Conservation (phyloP, 2,329 filamentous ascomycete species). For the Cladosporium sp. region DNA sequence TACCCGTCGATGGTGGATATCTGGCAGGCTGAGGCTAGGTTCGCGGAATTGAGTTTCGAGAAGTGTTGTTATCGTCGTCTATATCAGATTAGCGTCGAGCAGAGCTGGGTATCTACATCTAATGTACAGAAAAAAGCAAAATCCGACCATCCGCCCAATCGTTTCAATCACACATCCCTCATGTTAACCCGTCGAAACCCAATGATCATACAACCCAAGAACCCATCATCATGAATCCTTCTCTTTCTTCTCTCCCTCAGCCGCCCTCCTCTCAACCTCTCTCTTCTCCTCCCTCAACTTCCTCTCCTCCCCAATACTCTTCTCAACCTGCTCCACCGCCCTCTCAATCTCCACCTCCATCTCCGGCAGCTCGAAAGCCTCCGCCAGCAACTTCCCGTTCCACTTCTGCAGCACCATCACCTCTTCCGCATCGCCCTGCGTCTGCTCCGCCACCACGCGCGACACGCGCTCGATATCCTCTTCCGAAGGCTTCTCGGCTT, state of each 20-base stretch:
- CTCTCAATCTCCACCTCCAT: slow-evolving; percentile 58
- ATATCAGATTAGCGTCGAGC: not conserved
- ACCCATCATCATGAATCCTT: slow-evolving; percentile 1
- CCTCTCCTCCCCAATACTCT: slow-evolving; percentile 27
- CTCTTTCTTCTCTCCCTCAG: slow-evolving; percentile 1
- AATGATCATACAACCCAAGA: not conserved
- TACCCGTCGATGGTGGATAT: slow-evolving; percentile 27
- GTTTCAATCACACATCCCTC: not conserved
- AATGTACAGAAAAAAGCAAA: not conserved
- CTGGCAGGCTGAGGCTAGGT: not conserved
- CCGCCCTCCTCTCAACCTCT: not conserved
- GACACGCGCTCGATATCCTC: slow-evolving; percentile 45
- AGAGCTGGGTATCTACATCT: slow-evolving; percentile 16
- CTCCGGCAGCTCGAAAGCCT: slow-evolving; percentile 51
- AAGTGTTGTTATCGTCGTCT: not conserved
- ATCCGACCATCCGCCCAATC: not conserved
- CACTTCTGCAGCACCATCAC: slow-evolving; percentile 53
- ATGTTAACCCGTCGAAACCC: not conserved
- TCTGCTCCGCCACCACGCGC: slow-evolving; percentile 42
- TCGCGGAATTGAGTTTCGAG: not conserved
- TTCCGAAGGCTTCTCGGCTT: slow-evolving; percentile 40
- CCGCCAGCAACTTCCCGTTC: slow-evolving; percentile 55
- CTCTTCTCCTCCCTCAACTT: slow-evolving; percentile 22
- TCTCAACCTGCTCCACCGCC: slow-evolving; percentile 54
- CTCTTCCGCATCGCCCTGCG: slow-evolving; percentile 45